Conservation (phyloP, 2,329 filamentous ascomycete species). For the Sclerotinia sclerotiorum region DNA sequence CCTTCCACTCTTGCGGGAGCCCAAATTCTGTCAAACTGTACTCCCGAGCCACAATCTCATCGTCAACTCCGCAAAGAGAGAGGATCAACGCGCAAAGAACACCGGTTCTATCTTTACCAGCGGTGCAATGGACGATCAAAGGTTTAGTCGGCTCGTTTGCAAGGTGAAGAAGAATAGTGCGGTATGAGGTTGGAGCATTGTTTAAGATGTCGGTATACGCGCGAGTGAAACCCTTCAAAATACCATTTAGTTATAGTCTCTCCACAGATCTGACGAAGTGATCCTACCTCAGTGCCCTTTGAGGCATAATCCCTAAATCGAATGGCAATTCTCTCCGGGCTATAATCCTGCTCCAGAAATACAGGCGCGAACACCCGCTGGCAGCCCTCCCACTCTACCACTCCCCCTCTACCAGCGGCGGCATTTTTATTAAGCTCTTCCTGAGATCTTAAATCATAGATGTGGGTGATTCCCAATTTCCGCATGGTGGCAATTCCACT, state of each 20-base stretch:
- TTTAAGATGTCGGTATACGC: slow-evolving; percentile 64
- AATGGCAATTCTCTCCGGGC: slow-evolving; percentile 61
- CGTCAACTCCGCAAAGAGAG: slow-evolving; percentile 59
- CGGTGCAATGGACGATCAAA: slow-evolving; percentile 70
- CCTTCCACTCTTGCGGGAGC: slow-evolving; percentile 51
- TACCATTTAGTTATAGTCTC: slow-evolving; percentile 14
- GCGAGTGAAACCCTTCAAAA: slow-evolving; percentile 56
- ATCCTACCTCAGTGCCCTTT: slow-evolving; percentile 41
- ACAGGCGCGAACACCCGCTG: slow-evolving; percentile 62
- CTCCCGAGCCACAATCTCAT: slow-evolving; percentile 62
- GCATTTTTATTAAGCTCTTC: slow-evolving; percentile 55
- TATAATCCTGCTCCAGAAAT: slow-evolving; percentile 60
- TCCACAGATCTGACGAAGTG: not conserved
- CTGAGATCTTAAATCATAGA: slow-evolving; percentile 68
- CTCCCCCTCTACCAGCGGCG: slow-evolving; percentile 40
- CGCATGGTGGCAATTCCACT: slow-evolving; percentile 54
- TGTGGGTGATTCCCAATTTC: slow-evolving; percentile 57
- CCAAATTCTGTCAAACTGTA: slow-evolving; percentile 67
- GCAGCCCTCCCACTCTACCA: slow-evolving; percentile 52
- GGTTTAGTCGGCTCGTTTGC: slow-evolving; percentile 46
- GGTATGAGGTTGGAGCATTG: slow-evolving; percentile 53
- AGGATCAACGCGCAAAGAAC: slow-evolving; percentile 67
- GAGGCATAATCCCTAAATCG: slow-evolving; percentile 61
- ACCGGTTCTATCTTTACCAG: slow-evolving; percentile 76
- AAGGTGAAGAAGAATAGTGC: slow-evolving; percentile 49